These are phyloP conservation scores for Lentithecium fluviatile DNA, from an alignment of 495 filamentous ascomycete genomes.

Conservation along the genomic window DNA sequence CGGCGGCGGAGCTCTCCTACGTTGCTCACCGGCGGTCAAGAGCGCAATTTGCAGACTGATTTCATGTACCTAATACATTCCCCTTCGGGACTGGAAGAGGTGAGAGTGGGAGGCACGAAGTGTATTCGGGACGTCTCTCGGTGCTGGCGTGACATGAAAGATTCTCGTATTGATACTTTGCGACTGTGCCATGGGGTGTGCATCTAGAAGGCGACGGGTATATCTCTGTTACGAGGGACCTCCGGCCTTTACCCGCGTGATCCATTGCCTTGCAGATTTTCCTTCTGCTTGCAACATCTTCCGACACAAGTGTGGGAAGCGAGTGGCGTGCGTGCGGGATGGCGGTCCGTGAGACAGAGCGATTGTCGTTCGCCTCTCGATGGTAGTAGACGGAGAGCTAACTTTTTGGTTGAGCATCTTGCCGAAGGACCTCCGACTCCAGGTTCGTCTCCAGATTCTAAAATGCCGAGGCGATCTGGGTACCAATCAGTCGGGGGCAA, in stretches of 20 bases:
- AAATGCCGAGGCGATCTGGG: conserved; percentile 4
- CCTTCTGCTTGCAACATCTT: not conserved
- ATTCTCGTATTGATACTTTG: conserved; percentile 8
- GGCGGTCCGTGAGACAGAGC: not conserved
- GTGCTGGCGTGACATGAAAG: conserved; percentile 3
- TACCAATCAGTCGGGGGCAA: conserved; percentile 15
- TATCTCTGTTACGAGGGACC: not conserved
- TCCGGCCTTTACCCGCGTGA: conserved; percentile 12
- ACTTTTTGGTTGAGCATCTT: conserved; percentile 4
- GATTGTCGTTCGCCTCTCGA: not conserved
- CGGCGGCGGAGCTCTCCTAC: not conserved
- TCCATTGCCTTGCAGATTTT: conserved; percentile 9
- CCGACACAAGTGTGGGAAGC: no score
- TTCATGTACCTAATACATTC: conserved; percentile 17
- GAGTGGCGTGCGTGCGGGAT: conserved; percentile 5
- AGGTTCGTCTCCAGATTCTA: not conserved
- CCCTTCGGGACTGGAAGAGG: not conserved
- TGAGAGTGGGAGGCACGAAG: conserved; percentile 15
- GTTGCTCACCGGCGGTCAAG: conserved; percentile 9
- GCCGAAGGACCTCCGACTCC: conserved; percentile 4
- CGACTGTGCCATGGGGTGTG: conserved; percentile 17
- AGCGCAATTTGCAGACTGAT: not conserved
- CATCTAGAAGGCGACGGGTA: not conserved
- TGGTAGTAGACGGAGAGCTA: not conserved
- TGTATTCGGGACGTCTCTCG: not conserved